Evolutionary conservation across 1,284 basidiomycete genomes (phyloP).

Genomic region (Flammula alnicola): DNA sequence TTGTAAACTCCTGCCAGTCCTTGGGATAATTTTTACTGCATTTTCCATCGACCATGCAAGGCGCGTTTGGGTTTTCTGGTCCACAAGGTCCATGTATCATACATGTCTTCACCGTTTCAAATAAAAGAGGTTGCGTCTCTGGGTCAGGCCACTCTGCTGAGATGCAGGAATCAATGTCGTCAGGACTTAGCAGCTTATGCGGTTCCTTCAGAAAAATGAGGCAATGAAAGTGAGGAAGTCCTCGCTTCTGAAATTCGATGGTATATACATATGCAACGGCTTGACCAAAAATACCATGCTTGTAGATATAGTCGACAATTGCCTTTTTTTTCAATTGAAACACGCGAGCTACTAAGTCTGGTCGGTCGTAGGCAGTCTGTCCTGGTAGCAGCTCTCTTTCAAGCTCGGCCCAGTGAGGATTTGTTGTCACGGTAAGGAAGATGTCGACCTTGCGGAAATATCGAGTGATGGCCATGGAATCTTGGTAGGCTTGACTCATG

Average conservation of each 20-base stretch:
- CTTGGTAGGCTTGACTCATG: constrained; percentile 48
- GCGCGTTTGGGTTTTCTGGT: constrained; percentile 31
- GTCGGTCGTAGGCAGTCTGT: constrained; percentile 44
- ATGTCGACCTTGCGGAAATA: constrained; percentile 40
- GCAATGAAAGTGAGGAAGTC: constrained; percentile 52
- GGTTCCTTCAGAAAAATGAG: constrained; percentile 41
- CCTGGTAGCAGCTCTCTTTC: constrained; percentile 39
- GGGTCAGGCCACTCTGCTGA: constrained; percentile 48
- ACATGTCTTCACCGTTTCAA: constrained; percentile 33
- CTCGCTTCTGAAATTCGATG: constrained; percentile 57
- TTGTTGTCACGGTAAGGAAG: constrained; percentile 53
- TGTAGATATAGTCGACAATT: constrained; percentile 40
- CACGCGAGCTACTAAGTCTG: constrained; percentile 49
- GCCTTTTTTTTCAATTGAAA: constrained; percentile 47
- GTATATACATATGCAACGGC: constrained; percentile 43
- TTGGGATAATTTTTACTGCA: constrained; percentile 50
- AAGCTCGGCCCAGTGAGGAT: constrained; percentile 52
- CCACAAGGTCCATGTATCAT: constrained; percentile 58
- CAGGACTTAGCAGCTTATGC: constrained; percentile 35
- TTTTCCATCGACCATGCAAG: constrained; percentile 44
- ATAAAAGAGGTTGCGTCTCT: constrained; percentile 39
- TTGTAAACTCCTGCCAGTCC: constrained; percentile 36
- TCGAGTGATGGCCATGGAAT: constrained; percentile 46
- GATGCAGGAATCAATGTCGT: constrained; percentile 44
- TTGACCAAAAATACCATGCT: constrained; percentile 39